Conservation (phyloP, 2,329 filamentous ascomycete genomes). For the Trichoderma atrobrunneum region DNA sequence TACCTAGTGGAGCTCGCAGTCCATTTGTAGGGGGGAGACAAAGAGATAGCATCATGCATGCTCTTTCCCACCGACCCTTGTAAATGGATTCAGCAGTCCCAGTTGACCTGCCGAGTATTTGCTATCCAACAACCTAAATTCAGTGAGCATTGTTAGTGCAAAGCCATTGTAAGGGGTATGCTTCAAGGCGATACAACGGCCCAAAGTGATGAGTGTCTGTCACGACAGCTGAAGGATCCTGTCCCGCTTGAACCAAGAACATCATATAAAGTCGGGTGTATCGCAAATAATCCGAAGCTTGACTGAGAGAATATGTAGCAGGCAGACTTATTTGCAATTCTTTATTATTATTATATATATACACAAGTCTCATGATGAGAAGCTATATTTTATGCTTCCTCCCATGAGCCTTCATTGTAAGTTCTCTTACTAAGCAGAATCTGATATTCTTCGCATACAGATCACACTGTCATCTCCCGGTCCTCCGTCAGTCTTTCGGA, state of each 20-base stretch:
- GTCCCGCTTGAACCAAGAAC: background rate
- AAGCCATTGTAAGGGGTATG: rapidly evolving
- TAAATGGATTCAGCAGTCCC: background rate
- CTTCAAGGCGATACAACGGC: background rate
- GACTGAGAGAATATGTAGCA: rapidly evolving
- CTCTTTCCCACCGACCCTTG: background rate
- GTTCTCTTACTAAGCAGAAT: background rate
- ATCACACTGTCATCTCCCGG: background rate
- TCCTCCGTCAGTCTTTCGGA: background rate
- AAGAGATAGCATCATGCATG: background rate
- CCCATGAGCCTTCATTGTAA: background rate
- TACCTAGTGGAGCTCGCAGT: no score
- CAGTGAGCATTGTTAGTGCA: background rate
- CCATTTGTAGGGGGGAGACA: no score
- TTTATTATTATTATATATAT: background rate
- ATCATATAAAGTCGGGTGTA: background rate
- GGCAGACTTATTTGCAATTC: background rate
- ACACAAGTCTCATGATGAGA: background rate
- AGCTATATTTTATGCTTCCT: background rate
- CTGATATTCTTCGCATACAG: background rate
- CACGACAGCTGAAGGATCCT: background rate
- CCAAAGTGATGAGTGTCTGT: background rate
- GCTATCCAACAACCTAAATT: background rate
- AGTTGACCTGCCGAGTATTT: background rate
- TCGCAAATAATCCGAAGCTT: background rate